Conservation (phyloP, 106 monocot species). For the Iris macrosiphon region DNA sequence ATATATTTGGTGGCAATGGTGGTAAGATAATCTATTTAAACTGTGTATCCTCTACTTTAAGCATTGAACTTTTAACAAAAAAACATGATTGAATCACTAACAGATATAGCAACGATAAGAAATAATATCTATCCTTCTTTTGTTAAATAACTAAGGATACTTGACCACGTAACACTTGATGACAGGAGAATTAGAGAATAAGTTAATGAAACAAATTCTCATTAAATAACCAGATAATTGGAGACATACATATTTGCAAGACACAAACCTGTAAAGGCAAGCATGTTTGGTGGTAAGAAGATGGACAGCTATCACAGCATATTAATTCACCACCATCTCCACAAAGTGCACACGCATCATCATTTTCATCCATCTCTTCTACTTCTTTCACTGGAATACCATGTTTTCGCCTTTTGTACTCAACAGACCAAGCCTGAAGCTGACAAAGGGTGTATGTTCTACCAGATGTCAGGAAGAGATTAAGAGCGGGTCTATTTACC, state of each 20-base stretch:
- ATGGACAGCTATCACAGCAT: slow-evolving; percentile 85
- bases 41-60: too few species aligned
- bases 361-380: slow-evolving; percentile 54
- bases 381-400: slow-evolving; percentile 14
- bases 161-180: too few species aligned
- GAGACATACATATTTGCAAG: neutral
- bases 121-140: too few species aligned
- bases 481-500: slow-evolving; percentile 26
- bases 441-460: slow-evolving; percentile 50
- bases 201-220: neutral
- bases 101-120: too few species aligned
- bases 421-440: slow-evolving; percentile 73
- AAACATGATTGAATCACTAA: too few species aligned
- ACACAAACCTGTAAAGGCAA: slow-evolving; percentile 44
- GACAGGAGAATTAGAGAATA: too few species aligned
- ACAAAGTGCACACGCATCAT: slow-evolving; percentile 77
- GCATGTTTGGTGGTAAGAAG: slow-evolving; percentile 66
- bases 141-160: too few species aligned
- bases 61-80: too few species aligned
- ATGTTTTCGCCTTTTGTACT: slow-evolving; percentile 62
- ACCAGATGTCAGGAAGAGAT: slow-evolving; percentile 53
- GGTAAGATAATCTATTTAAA: too few species aligned
- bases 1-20: too few species aligned
- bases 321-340: slow-evolving; percentile 85
- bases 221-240: neutral